Conservation (phyloP, 164 flowering plant genomes). For the Chloranthus sessilifolius region DNA sequence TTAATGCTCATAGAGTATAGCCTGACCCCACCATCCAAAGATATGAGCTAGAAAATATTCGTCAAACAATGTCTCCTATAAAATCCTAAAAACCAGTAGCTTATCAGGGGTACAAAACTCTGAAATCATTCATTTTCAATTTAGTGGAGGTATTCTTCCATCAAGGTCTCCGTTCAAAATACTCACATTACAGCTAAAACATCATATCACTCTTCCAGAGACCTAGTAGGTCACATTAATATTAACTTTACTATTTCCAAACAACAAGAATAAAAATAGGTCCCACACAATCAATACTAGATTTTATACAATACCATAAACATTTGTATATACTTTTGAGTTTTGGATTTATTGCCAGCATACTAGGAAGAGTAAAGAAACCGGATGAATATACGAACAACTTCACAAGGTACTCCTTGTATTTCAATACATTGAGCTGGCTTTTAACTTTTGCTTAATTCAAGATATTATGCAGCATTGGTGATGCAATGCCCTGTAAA, state of each 20-base stretch:
- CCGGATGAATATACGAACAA: constrained; percentile 47
- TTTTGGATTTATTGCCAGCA: neutral
- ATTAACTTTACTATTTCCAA: neutral
- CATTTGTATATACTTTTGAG: neutral
- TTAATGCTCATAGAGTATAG: too few relatives aligned
- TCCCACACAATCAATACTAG: neutral
- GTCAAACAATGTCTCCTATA: too few relatives aligned
- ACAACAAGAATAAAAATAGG: neutral
- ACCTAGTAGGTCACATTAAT: neutral
- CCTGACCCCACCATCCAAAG: too few relatives aligned
- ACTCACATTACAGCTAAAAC: too few relatives aligned
- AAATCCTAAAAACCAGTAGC: too few relatives aligned
- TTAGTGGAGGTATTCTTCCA: too few relatives aligned
- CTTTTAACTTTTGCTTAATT: constrained; percentile 41
- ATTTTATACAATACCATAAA: neutral
- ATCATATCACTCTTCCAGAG: neutral
- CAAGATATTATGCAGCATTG: constrained; percentile 44
- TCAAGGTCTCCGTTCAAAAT: too few relatives aligned
- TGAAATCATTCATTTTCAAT: too few relatives aligned
- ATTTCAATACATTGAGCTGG: constrained; percentile 48
- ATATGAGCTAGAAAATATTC: too few relatives aligned
- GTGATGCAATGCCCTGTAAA: constrained; percentile 58
- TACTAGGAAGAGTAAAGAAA: constrained; percentile 77
- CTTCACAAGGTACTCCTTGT: constrained; percentile 55
- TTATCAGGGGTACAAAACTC: too few relatives aligned